These are phyloP conservation scores for Populus hybrid DNA, from an alignment of 441 rosid species.

Conservation along the genomic window DNA sequence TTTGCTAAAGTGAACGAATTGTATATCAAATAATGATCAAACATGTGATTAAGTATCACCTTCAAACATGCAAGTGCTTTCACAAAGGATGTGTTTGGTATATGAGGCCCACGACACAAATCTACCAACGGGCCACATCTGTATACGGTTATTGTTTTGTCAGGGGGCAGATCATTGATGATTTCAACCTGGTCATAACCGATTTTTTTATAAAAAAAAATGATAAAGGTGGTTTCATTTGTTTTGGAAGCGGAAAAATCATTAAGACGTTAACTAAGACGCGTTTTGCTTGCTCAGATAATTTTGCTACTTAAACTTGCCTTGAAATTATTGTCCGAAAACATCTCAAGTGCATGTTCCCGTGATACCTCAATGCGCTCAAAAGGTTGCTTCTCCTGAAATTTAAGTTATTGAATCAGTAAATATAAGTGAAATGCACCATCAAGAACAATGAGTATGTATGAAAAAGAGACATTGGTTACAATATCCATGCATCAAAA, in stretches of 20 bases:
- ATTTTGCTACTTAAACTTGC: conserved; percentile 33
- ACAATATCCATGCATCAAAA: not conserved
- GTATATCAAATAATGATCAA: conserved; percentile 10
- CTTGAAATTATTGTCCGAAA: conserved; percentile 92
- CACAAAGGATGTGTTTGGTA: conserved; percentile 93
- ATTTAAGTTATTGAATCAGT: conserved; percentile 4
- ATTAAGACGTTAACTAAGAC: not conserved
- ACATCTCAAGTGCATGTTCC: conserved; percentile 84
- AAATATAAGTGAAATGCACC: not conserved
- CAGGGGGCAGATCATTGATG: conserved; percentile 80
- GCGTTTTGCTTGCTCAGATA: not conserved
- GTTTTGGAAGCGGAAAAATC: not conserved
- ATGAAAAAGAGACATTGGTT: not conserved
- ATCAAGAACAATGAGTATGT: not conserved
- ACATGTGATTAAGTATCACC: conserved; percentile 39
- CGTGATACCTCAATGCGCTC: conserved; percentile 95
- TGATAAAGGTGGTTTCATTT: conserved; percentile 10
- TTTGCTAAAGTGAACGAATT: conserved; percentile 10
- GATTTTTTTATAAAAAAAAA: conserved; percentile 12
- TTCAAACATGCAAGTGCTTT: conserved; percentile 93
- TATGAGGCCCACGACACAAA: conserved; percentile 98
- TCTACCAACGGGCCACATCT: conserved; percentile 97
- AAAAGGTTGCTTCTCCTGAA: conserved; percentile 91
- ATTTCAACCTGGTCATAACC: conserved; percentile 68
- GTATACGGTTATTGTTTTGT: conserved; percentile 90